phyloP scores from a whole-genome alignment of 148 eudicot genomes.

The Persicaria tinctoria region DNA sequence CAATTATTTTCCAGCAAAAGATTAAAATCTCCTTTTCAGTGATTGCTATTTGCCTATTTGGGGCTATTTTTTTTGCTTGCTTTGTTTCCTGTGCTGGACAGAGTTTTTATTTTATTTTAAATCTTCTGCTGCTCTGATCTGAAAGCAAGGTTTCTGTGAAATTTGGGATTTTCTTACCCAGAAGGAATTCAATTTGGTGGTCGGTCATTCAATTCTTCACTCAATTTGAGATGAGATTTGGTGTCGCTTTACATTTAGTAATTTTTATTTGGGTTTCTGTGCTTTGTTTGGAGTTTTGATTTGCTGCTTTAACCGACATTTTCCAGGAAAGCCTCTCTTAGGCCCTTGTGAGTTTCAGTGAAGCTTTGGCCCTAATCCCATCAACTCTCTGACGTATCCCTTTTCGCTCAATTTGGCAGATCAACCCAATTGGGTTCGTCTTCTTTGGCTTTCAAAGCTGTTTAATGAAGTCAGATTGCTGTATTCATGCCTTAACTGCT shows the following conservation, averaged over 20 bases:
- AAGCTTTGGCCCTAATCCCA: neutral
- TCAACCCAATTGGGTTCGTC: slow-evolving; percentile 4
- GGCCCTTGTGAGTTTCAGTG: slow-evolving; percentile 1
- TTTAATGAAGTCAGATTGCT: neutral
- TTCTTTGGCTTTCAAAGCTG: neutral
- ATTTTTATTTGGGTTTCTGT: neutral
- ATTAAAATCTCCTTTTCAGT: neutral
- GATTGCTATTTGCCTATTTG: neutral
- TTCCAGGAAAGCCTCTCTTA: neutral
- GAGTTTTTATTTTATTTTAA: neutral
- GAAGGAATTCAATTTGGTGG: neutral
- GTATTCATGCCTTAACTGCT: neutral
- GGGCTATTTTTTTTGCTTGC: neutral
- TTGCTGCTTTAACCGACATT: slow-evolving; percentile 9
- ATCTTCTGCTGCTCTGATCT: neutral
- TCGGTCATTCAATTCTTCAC: neutral
- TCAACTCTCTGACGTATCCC: no score
- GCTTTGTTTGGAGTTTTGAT: slow-evolving; percentile 3
- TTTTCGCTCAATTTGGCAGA: neutral
- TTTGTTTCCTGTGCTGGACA: neutral
- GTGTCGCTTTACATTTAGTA: neutral
- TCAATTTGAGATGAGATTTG: neutral
- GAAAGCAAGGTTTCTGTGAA: neutral
- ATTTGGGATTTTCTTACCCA: neutral
- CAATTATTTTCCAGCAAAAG: neutral